Evolutionary conservation across 331 rosid species (phyloP).

Genomic region (Erythrophleum ivorense): DNA sequence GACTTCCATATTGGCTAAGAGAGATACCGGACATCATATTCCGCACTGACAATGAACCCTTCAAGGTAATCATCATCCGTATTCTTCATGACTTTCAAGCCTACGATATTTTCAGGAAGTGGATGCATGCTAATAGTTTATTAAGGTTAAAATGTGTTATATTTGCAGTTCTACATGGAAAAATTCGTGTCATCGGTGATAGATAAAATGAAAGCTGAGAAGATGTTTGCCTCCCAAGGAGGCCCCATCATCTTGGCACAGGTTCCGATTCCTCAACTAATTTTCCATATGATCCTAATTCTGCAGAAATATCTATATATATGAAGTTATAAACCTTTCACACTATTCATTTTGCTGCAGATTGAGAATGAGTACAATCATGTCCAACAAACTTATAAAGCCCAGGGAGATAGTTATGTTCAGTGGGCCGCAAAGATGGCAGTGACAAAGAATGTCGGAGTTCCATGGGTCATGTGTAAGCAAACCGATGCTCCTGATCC

Average conservation of each 20-base stretch:
- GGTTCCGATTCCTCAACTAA: slow-evolving; percentile 47
- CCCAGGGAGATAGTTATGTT: slow-evolving; percentile 61
- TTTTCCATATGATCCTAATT: slow-evolving; percentile 13
- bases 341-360: slow-evolving; percentile 41
- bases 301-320: not conserved
- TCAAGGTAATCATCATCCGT: slow-evolving; percentile 62
- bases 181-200: slow-evolving; percentile 52
- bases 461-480: slow-evolving; percentile 99
- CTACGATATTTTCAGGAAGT: slow-evolving; percentile 6
- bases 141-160: slow-evolving; percentile 3
- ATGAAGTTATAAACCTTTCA: not conserved
- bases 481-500: slow-evolving; percentile 97
- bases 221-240: slow-evolving; percentile 83
- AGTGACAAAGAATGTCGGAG: slow-evolving; percentile 48
- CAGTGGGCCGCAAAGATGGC: slow-evolving; percentile 95
- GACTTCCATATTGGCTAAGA: slow-evolving; percentile 96
- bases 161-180: slow-evolving; percentile 75
- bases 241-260: slow-evolving; percentile 93
- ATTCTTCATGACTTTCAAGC: not conserved
- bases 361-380: slow-evolving; percentile 94
- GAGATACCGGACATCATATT: slow-evolving; percentile 76
- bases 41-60: slow-evolving; percentile 75
- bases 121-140: not conserved
- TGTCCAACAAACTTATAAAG: slow-evolving; percentile 71
- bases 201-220: slow-evolving; percentile 54